Conservation (phyloP, 139 green algal genomes). For the Gonium pectorale region DNA sequence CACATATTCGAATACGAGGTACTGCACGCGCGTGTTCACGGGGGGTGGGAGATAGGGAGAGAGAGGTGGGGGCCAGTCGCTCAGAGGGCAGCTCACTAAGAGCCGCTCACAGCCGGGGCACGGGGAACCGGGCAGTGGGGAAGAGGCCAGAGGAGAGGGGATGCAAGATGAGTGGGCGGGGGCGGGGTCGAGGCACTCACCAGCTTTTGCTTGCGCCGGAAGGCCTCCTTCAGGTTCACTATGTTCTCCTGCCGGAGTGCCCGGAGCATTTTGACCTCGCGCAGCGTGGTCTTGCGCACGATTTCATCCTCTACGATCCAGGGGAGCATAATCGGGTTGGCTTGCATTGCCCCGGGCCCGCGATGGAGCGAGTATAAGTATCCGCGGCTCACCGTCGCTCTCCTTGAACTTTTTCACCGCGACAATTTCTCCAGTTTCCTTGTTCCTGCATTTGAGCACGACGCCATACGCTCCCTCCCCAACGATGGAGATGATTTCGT, state of each 20-base stretch:
- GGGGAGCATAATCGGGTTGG: not conserved
- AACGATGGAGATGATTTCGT: conserved; percentile 66
- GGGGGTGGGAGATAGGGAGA: too few species aligned
- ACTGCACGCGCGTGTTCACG: too few species aligned
- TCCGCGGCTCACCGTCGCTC: conserved; percentile 67
- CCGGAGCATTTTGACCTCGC: conserved; percentile 90
- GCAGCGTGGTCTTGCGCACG: conserved; percentile 87
- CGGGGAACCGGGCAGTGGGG: too few species aligned
- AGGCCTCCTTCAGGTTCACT: conserved; percentile 91
- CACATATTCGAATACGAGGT: conserved; percentile 95
- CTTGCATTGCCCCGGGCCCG: not conserved
- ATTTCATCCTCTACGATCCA: conserved; percentile 78
- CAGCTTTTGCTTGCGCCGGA: conserved; percentile 83
- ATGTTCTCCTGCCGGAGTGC: conserved; percentile 87
- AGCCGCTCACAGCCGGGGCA: too few species aligned
- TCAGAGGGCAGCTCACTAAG: not conserved
- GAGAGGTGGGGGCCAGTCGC: too few species aligned
- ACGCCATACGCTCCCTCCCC: conserved; percentile 93
- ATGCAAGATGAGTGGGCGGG: too few species aligned
- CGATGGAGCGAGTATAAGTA: conserved; percentile 23
- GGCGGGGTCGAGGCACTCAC: conserved; percentile 51
- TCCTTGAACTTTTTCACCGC: conserved; percentile 96
- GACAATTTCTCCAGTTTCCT: conserved; percentile 80
- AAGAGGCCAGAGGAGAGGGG: too few species aligned
- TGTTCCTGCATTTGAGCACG: conserved; percentile 88